Evolutionary conservation across 768 basidiomycete species (phyloP).

Genomic region (Panus rudis): DNA sequence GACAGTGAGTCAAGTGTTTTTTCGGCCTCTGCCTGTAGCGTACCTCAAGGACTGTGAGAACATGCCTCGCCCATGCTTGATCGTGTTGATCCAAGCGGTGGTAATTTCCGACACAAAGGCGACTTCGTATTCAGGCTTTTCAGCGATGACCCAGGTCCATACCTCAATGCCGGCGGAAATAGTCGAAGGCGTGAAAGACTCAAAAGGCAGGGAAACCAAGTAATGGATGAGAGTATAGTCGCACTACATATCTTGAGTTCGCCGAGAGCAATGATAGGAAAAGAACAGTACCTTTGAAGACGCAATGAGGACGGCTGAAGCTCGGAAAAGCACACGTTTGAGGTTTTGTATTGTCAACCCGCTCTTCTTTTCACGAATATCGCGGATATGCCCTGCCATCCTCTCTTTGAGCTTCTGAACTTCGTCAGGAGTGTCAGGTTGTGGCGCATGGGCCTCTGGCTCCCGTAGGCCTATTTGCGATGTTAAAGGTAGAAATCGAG

Average conservation of each 20-base stretch:
- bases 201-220: slow-evolving; percentile 82
- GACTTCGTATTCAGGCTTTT: slow-evolving; percentile 76
- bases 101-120: slow-evolving; percentile 80
- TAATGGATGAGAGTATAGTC: slow-evolving; percentile 84
- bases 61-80: slow-evolving; percentile 70
- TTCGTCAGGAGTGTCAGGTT: slow-evolving; percentile 53
- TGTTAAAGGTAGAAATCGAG: too few relatives aligned
- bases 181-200: slow-evolving; percentile 80
- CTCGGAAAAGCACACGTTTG: slow-evolving; percentile 79
- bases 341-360: slow-evolving; percentile 76
- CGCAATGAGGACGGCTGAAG: slow-evolving; percentile 75
- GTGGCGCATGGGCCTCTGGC: slow-evolving; percentile 41
- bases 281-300: slow-evolving; percentile 42
- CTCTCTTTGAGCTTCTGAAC: slow-evolving; percentile 60
- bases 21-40: too few relatives aligned
- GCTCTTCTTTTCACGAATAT: slow-evolving; percentile 66
- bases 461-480: slow-evolving; percentile 13
- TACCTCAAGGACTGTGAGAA: slow-evolving; percentile 82
- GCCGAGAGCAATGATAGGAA: not conserved
- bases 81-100: slow-evolving; percentile 81
- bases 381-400: slow-evolving; percentile 57
- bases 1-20: slow-evolving; percentile 7
- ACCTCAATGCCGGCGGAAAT: slow-evolving; percentile 85
- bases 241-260: slow-evolving; percentile 41
- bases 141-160: slow-evolving; percentile 94